Evolutionary conservation across 495 filamentous ascomycete species (phyloP).

Genomic region (Hyaloscypha variabilis): DNA sequence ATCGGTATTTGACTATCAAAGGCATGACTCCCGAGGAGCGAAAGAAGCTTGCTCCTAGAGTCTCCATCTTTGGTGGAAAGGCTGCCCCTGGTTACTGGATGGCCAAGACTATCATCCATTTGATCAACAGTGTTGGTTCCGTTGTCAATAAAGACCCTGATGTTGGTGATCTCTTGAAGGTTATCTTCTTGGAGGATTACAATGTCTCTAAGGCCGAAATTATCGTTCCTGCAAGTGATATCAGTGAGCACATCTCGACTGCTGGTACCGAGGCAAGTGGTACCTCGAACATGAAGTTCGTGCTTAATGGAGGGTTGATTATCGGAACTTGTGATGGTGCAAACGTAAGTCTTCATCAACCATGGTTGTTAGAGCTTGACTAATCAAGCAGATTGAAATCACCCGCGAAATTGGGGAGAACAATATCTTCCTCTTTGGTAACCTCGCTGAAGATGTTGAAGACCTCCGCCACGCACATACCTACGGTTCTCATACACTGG

Average conservation of each 20-base stretch:
- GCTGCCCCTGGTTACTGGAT: conserved; percentile 99
- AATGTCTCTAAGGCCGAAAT: conserved; percentile 99
- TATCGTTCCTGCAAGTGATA: conserved; percentile 90
- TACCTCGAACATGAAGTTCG: conserved; percentile 96
- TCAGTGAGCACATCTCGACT: conserved; percentile 98
- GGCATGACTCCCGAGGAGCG: conserved; percentile 78
- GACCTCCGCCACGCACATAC: conserved; percentile 90
- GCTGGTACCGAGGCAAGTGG: conserved; percentile 83
- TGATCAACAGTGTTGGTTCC: conserved; percentile 89
- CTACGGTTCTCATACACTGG: conserved; percentile 77
- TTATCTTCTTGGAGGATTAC: conserved; percentile 97
- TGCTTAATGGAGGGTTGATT: conserved; percentile 93
- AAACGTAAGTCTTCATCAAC: conserved; percentile 66
- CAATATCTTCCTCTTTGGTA: conserved; percentile 98
- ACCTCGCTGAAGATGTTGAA: conserved; percentile 94
- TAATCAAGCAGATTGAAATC: conserved; percentile 78
- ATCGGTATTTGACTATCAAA: conserved; percentile 91
- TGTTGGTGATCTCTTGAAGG: conserved; percentile 92
- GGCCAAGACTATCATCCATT: conserved; percentile 98
- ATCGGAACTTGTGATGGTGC: conserved; percentile 98
- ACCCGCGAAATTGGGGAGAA: conserved; percentile 93
- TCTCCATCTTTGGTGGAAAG: conserved; percentile 97
- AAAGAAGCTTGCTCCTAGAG: conserved; percentile 88
- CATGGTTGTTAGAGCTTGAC: background rate
- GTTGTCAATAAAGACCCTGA: conserved; percentile 92